Percentiles rank a stretch among this genome's conserved stretches.
These are phyloP conservation scores for Ampelocalamus luodianensis DNA, from an alignment of 176 grass and related monocot species.

Conservation along the genomic window DNA sequence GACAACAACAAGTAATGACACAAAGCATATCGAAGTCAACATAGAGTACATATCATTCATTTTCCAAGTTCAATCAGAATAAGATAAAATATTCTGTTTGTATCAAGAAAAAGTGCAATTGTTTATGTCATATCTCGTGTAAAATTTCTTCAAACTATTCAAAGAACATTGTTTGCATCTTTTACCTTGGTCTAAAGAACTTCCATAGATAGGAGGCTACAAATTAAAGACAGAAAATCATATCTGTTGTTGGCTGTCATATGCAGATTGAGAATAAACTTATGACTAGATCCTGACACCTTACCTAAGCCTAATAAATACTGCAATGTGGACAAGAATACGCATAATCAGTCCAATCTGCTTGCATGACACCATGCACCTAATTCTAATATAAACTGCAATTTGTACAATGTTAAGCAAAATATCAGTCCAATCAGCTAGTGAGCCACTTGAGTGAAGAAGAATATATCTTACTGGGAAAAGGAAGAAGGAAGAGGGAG, in stretches of 20 bases:
- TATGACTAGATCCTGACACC: constrained; percentile 36
- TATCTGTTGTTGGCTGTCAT: constrained; percentile 28
- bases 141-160: constrained; percentile 31
- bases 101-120: constrained; percentile 15
- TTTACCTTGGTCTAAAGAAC: constrained; percentile 50
- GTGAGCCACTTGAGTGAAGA: constrained; percentile 40
- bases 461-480: constrained; percentile 39
- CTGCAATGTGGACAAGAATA: constrained; percentile 45
- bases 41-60: constrained; percentile 12
- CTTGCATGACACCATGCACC: constrained; percentile 41
- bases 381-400: constrained; percentile 41
- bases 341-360: constrained; percentile 51
- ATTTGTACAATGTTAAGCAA: constrained; percentile 42
- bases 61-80: constrained; percentile 31
- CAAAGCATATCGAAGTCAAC: neutral
- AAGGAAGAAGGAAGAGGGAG: neutral
- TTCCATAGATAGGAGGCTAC: constrained; percentile 51
- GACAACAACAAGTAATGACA: neutral
- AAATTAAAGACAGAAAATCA: constrained; percentile 52
- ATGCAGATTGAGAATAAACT: constrained; percentile 52
- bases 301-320: constrained; percentile 41
- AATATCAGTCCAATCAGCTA: constrained; percentile 56
- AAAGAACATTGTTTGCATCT: constrained; percentile 36
- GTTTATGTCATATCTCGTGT: constrained; percentile 35
- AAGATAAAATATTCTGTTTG: constrained; percentile 35